A percentile compares a stretch with the other conserved stretches of the same genome.
Evolutionary conservation across 192 early-diverging fungal genomes (phyloP).

Genomic region (Entrophospora sp.): DNA sequence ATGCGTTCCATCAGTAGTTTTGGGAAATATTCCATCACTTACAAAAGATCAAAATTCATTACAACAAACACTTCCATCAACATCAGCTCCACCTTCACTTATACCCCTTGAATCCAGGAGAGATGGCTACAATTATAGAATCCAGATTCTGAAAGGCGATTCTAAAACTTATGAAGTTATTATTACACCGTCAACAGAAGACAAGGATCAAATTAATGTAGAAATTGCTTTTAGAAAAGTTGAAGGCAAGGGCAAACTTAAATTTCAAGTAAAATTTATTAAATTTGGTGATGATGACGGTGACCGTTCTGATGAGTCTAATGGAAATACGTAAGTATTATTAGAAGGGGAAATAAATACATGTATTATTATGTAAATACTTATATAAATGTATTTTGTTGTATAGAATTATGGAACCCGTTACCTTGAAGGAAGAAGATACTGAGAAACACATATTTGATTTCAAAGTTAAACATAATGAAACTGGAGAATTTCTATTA

Average conservation of each 20-base stretch:
- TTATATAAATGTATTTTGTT: neutral
- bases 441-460: neutral
- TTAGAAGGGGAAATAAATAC: too few relatives aligned
- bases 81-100: neutral
- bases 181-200: neutral
- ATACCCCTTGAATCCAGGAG: neutral
- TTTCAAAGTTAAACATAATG: neutral
- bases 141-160: neutral
- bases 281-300: too few relatives aligned
- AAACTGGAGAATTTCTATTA: constrained; percentile 5
- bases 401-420: neutral
- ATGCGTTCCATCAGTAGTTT: constrained; percentile 31
- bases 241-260: neutral
- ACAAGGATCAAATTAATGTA: neutral
- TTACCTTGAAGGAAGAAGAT: neutral
- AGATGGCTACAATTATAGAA: neutral
- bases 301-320: neutral
- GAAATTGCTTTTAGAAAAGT: neutral
- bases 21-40: constrained; percentile 32
- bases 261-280: neutral
- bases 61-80: too few relatives aligned
- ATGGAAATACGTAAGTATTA: neutral
- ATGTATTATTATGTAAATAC: too few relatives aligned
- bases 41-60: too few relatives aligned
- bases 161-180: neutral